These are phyloP conservation scores for Malassezia arunalokei DNA, from an alignment of 1,284 basidiomycete species.

Conservation along the genomic window DNA sequence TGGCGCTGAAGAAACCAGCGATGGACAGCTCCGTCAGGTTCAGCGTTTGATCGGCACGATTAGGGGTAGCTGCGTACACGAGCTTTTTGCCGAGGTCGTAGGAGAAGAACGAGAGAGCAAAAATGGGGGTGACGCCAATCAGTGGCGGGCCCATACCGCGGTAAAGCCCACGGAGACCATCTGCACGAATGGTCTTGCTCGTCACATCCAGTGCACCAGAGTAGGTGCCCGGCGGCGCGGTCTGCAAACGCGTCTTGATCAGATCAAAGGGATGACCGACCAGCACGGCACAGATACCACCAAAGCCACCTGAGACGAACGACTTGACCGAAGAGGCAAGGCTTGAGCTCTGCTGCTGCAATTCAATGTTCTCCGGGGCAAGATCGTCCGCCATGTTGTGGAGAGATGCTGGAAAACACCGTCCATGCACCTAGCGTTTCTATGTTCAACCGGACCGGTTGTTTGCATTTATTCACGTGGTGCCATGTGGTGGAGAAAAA, in stretches of 20 bases:
- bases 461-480: slow-evolving; percentile 3
- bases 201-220: slow-evolving; percentile 88
- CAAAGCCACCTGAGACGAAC: slow-evolving; percentile 62
- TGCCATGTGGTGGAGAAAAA: slow-evolving; percentile 1
- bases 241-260: slow-evolving; percentile 85
- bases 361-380: slow-evolving; percentile 17
- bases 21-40: slow-evolving; percentile 72
- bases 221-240: slow-evolving; percentile 77
- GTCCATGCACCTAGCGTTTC: not conserved
- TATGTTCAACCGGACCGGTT: slow-evolving; percentile 3
- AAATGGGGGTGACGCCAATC: slow-evolving; percentile 93
- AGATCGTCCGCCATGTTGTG: slow-evolving; percentile 31
- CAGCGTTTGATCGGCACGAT: slow-evolving; percentile 57
- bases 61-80: slow-evolving; percentile 56
- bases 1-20: slow-evolving; percentile 86
- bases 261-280: slow-evolving; percentile 97
- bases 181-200: slow-evolving; percentile 71
- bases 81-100: slow-evolving; percentile 88
- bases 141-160: slow-evolving; percentile 62
- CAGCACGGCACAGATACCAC: slow-evolving; percentile 71
- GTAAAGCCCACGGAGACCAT: slow-evolving; percentile 78
- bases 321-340: slow-evolving; percentile 41
- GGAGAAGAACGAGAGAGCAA: slow-evolving; percentile 96
- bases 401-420: not conserved
- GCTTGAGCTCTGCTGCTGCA: slow-evolving; percentile 28